phyloP scores from a whole-genome alignment of 495 filamentous ascomycete species.

The Xylona heveae region DNA sequence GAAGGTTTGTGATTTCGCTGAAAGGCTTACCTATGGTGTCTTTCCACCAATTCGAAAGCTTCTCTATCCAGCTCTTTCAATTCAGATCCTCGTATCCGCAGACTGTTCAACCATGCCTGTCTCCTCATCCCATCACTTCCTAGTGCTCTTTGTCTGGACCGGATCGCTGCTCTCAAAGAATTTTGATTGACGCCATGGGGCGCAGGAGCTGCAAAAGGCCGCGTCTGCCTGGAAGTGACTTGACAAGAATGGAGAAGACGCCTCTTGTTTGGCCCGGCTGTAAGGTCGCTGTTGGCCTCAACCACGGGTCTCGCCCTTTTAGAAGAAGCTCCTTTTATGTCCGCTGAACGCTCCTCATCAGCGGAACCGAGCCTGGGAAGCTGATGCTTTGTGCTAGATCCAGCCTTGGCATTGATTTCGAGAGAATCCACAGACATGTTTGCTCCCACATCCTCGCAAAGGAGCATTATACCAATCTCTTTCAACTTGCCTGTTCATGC shows the following conservation, averaged over 20 bases:
- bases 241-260: slow-evolving; percentile 38
- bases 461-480: no score
- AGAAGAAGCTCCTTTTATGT: no score
- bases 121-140: slow-evolving; percentile 24
- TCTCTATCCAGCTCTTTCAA: slow-evolving; percentile 8
- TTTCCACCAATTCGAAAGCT: slow-evolving; percentile 3
- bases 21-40: slow-evolving; percentile 2
- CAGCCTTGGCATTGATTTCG: no score
- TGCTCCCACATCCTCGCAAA: no score
- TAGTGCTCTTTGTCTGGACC: slow-evolving; percentile 21
- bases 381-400: no score
- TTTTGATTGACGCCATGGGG: slow-evolving; percentile 45
- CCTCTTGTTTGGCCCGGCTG: slow-evolving; percentile 36
- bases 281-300: slow-evolving; percentile 37
- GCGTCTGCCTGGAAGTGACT: slow-evolving; percentile 46
- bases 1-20: slow-evolving; percentile 4
- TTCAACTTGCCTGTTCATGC: no score
- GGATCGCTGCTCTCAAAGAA: slow-evolving; percentile 33
- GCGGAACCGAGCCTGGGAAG: no score
- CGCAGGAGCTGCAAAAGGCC: slow-evolving; percentile 43
- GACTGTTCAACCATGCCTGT: slow-evolving; percentile 31
- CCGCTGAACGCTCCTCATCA: no score
- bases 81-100: slow-evolving; percentile 13
- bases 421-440: no score
- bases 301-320: slow-evolving; percentile 36